phyloP scores from a whole-genome alignment of 768 basidiomycete genomes.

The Boletus sp. region DNA sequence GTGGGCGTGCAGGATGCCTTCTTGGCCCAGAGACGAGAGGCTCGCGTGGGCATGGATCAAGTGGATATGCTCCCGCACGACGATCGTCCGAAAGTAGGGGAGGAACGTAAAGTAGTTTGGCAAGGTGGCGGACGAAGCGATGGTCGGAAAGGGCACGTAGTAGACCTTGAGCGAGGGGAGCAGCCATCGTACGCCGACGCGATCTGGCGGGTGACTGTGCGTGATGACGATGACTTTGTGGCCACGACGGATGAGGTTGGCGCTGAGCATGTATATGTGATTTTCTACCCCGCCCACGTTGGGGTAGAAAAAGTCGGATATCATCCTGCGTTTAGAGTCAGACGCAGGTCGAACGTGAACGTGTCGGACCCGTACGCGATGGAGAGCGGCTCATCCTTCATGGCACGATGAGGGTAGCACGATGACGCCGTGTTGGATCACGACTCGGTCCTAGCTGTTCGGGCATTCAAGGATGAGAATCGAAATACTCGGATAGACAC shows the following conservation, averaged over 20 bases:
- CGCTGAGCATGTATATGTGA: slow-evolving; percentile 91
- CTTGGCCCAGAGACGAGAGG: slow-evolving; percentile 87
- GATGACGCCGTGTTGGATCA: no score
- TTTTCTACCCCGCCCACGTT: slow-evolving; percentile 94
- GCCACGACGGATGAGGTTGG: slow-evolving; percentile 75
- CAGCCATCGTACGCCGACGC: slow-evolving; percentile 89
- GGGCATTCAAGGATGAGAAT: no score
- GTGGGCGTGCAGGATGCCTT: slow-evolving; percentile 88
- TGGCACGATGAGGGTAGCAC: background rate
- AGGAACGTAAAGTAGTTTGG: slow-evolving; percentile 93
- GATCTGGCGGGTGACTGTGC: slow-evolving; percentile 83
- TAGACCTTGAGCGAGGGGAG: slow-evolving; percentile 89
- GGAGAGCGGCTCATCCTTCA: slow-evolving; percentile 29
- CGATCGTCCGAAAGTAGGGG: slow-evolving; percentile 87
- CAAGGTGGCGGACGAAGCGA: slow-evolving; percentile 89
- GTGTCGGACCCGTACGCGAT: slow-evolving; percentile 24
- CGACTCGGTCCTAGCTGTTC: no score
- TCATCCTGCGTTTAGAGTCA: slow-evolving; percentile 59
- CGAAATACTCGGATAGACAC: no score
- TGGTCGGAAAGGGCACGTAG: slow-evolving; percentile 85
- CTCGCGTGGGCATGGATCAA: slow-evolving; percentile 92
- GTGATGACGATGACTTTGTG: slow-evolving; percentile 96
- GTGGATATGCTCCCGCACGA: slow-evolving; percentile 82
- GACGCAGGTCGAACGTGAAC: background rate
- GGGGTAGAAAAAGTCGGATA: slow-evolving; percentile 96